A percentile compares a stretch with the other conserved stretches of the same genome.
These are phyloP conservation scores for Aspergillus caelatus DNA, from an alignment of 2,329 filamentous ascomycete species.

Conservation along the genomic window DNA sequence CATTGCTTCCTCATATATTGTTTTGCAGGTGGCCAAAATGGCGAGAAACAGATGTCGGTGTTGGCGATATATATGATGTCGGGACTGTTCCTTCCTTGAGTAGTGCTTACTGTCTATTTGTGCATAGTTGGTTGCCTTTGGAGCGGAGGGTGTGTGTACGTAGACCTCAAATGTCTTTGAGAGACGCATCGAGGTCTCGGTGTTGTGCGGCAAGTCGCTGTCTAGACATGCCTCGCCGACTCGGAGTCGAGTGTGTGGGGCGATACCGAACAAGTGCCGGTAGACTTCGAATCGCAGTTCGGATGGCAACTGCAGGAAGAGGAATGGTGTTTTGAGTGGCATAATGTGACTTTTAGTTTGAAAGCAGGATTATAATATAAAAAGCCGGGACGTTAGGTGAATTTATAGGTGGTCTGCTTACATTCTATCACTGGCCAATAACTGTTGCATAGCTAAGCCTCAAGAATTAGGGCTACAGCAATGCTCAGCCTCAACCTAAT, in stretches of 20 bases:
- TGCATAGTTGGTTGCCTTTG: neutral
- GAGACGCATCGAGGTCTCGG: neutral
- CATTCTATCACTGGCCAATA: neutral
- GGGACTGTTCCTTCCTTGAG: neutral
- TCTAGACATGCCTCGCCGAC: neutral
- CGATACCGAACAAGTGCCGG: neutral
- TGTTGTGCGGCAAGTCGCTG: neutral
- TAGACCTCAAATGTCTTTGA: neutral
- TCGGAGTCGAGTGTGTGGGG: neutral
- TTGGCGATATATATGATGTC: neutral
- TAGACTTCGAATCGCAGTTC: neutral
- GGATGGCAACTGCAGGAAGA: neutral
- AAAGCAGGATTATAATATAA: neutral
- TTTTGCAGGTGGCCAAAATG: neutral
- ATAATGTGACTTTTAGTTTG: neutral
- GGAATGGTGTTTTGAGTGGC: neutral
- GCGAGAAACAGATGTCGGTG: neutral
- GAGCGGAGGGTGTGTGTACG: neutral
- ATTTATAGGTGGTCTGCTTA: neutral
- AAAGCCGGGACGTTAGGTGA: neutral
- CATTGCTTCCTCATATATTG: neutral
- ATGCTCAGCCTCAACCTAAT: neutral
- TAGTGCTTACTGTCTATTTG: neutral
- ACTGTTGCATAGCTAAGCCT: neutral
- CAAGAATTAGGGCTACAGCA: neutral